Evolutionary conservation across 495 filamentous ascomycete genomes (phyloP).

Genomic region (Oidiodendron maius): DNA sequence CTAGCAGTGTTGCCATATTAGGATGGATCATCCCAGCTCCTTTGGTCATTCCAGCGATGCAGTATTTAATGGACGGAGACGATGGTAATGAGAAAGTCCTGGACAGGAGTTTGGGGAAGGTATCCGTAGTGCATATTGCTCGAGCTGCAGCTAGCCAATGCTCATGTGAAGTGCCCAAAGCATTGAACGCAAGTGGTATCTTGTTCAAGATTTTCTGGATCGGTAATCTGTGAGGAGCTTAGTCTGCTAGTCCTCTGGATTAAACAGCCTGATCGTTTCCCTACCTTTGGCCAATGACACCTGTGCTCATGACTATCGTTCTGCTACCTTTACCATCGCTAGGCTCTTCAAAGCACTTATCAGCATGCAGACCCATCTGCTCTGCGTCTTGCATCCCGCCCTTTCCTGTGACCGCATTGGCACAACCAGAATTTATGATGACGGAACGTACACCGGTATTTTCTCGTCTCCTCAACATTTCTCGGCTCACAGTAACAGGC

Average conservation of each 20-base stretch:
- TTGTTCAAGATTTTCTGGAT: constrained; percentile 82
- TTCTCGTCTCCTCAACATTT: constrained; percentile 56
- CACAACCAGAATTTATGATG: constrained; percentile 92
- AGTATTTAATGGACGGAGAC: constrained; percentile 66
- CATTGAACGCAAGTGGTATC: constrained; percentile 67
- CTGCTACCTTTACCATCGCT: constrained; percentile 55
- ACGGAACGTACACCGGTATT: constrained; percentile 73
- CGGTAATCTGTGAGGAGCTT: constrained; percentile 52
- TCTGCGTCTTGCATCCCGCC: constrained; percentile 84
- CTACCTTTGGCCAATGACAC: constrained; percentile 91
- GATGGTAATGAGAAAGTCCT: constrained; percentile 80
- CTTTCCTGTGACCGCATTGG: constrained; percentile 95
- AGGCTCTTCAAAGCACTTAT: constrained; percentile 48
- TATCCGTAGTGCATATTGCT: constrained; percentile 98
- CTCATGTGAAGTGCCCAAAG: constrained; percentile 67
- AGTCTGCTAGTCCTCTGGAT: no score
- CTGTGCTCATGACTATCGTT: constrained; percentile 94
- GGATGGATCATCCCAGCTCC: constrained; percentile 99
- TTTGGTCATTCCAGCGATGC: constrained; percentile 93
- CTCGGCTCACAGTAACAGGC: constrained; percentile 76
- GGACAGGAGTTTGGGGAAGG: constrained; percentile 94
- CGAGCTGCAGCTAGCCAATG: constrained; percentile 83
- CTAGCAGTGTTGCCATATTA: constrained; percentile 96
- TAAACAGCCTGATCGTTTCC: no score
- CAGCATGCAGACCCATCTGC: constrained; percentile 73